These are phyloP conservation scores for Lonicera japonica DNA, from an alignment of 129 eudicot genomes.

Conservation along the genomic window DNA sequence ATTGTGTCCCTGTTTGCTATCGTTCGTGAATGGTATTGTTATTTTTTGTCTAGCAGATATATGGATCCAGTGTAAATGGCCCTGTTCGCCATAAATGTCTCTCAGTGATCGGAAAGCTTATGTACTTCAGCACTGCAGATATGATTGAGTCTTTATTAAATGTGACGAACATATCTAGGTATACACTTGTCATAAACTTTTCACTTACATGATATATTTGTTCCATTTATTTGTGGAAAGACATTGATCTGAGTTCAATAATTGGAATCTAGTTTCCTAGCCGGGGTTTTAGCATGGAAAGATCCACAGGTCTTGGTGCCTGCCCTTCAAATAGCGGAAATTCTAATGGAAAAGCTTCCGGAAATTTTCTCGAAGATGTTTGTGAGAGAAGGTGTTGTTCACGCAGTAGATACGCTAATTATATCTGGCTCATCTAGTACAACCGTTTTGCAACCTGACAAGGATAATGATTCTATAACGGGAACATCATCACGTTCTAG, in stretches of 20 bases:
- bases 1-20: neutral
- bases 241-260: conserved; percentile 10
- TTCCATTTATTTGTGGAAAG: neutral
- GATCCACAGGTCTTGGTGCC: conserved; percentile 96
- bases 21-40: neutral
- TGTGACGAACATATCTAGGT: conserved; percentile 84
- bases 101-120: conserved; percentile 85
- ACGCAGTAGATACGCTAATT: conserved; percentile 77
- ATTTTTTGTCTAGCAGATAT: conserved; percentile 44
- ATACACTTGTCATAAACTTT: neutral
- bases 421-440: conserved; percentile 40
- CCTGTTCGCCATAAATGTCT: conserved; percentile 98
- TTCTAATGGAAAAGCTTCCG: conserved; percentile 92
- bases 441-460: conserved; percentile 54
- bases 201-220: conserved; percentile 2
- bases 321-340: conserved; percentile 91
- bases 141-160: conserved; percentile 69
- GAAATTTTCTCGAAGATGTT: conserved; percentile 90
- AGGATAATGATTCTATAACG: conserved; percentile 67
- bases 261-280: conserved; percentile 57
- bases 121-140: conserved; percentile 90
- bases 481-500: conserved; percentile 76
- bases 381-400: conserved; percentile 93
- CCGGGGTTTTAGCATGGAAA: conserved; percentile 94
- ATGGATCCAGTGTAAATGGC: conserved; percentile 92